Percentiles rank a stretch among this genome's conserved stretches.
These are phyloP conservation scores for Vitrella brassicaformis DNA, from an alignment of 73 alveolate species.

Conservation along the genomic window DNA sequence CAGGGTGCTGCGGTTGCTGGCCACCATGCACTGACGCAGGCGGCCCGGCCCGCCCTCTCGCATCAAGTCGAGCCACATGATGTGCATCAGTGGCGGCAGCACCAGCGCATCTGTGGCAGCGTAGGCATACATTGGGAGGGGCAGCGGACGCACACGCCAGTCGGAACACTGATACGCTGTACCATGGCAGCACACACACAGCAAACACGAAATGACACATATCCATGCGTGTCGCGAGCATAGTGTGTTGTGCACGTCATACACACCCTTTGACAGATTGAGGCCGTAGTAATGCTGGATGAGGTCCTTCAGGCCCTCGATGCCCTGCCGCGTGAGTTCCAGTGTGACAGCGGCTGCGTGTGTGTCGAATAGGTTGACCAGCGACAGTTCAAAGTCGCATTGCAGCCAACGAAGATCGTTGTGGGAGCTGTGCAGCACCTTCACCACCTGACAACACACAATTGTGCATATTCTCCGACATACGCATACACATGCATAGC, in stretches of 20 bases:
- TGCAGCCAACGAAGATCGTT: conserved; percentile 67
- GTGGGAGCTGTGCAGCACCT: conserved; percentile 85
- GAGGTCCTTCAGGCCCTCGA: conserved; percentile 33
- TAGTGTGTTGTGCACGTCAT: no score
- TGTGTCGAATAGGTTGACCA: conserved; percentile 76
- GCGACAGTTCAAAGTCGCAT: conserved; percentile 62
- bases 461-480: no score
- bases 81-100: conserved; percentile 39
- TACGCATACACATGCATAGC: no score
- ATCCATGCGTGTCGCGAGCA: conserved; percentile 13
- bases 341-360: conserved; percentile 6
- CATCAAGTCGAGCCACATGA: no score
- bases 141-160: conserved; percentile 87
- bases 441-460: no score
- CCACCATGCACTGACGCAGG: no score
- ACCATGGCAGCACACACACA: conserved; percentile 37
- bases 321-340: no score
- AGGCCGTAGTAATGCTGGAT: conserved; percentile 39
- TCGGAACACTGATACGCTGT: conserved; percentile 65
- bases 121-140: conserved; percentile 76
- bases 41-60: no score
- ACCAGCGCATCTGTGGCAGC: conserved; percentile 77
- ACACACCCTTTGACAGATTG: no score
- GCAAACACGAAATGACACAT: neutral
- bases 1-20: no score